phyloP scores from a whole-genome alignment of 768 basidiomycete genomes.

The Ephemerocybe angulata region DNA sequence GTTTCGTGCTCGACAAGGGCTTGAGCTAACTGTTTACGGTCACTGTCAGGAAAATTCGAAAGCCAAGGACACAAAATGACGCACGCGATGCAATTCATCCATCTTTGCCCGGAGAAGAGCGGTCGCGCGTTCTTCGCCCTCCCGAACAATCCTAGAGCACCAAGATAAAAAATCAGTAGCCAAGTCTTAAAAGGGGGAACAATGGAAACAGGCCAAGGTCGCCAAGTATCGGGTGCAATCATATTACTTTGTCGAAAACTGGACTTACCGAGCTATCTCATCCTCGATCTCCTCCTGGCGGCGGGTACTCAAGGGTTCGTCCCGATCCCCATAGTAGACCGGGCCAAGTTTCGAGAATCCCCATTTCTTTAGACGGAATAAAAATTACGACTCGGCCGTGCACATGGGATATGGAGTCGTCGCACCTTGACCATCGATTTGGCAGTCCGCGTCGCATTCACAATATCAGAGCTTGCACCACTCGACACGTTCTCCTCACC shows the following conservation, averaged over 20 bases:
- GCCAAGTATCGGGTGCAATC: neutral
- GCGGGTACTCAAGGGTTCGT: constrained; percentile 65
- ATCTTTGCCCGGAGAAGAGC: constrained; percentile 61
- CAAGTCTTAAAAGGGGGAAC: constrained; percentile 4
- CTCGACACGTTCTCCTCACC: constrained; percentile 86
- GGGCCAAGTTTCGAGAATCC: constrained; percentile 86
- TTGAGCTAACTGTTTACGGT: constrained; percentile 65
- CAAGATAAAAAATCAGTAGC: too few species aligned
- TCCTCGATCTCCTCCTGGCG: constrained; percentile 84
- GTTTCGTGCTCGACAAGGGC: constrained; percentile 97
- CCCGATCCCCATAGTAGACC: constrained; percentile 72
- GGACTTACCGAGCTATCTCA: constrained; percentile 75
- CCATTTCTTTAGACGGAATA: constrained; percentile 49
- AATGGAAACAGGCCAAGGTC: constrained; percentile 5
- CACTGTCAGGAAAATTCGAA: constrained; percentile 9
- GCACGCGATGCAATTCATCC: constrained; percentile 72
- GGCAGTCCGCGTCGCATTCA: constrained; percentile 75
- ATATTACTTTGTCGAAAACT: too few species aligned
- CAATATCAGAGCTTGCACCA: constrained; percentile 88
- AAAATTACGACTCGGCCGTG: constrained; percentile 4
- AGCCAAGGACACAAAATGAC: constrained; percentile 17
- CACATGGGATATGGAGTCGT: constrained; percentile 8
- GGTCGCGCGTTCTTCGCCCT: constrained; percentile 63
- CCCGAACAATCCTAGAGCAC: constrained; percentile 52
- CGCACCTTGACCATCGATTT: constrained; percentile 85